Percentiles rank a stretch among this genome's conserved stretches.
Conservation (phyloP, 345 rosid species). For the Euphorbia peplus region DNA sequence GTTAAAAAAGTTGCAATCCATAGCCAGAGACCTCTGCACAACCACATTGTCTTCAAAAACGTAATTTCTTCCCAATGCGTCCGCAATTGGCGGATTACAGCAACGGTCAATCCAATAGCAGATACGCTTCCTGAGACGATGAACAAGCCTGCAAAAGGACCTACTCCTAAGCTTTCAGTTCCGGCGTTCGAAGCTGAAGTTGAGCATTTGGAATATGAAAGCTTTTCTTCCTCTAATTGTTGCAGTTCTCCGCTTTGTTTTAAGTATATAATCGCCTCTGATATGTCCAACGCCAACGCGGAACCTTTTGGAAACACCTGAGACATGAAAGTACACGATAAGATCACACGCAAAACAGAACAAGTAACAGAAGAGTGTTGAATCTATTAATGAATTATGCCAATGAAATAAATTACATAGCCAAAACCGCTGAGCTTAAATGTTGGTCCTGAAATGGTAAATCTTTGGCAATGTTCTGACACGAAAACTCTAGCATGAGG, state of each 20-base stretch:
- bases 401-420: too few relatives aligned
- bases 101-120: conserved; percentile 5
- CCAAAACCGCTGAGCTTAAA: conserved; percentile 10
- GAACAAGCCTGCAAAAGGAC: conserved; percentile 17
- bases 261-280: background rate
- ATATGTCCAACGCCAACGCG: background rate
- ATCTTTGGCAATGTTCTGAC: conserved; percentile 8
- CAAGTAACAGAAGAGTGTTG: too few relatives aligned
- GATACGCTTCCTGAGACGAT: conserved; percentile 14
- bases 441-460: conserved; percentile 6
- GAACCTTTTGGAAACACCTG: conserved; percentile 9
- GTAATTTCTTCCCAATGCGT: conserved; percentile 1
- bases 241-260: background rate
- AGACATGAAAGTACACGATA: background rate
- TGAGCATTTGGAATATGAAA: background rate
- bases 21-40: conserved; percentile 13
- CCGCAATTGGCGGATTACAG: background rate
- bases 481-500: conserved; percentile 16
- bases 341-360: background rate
- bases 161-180: conserved; percentile 9
- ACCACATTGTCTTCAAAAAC: background rate
- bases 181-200: background rate
- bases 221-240: conserved; percentile 5
- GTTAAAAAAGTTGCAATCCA: conserved; percentile 8
- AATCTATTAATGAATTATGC: too few relatives aligned